These are phyloP conservation scores for Suillus fuscotomentosus DNA, from an alignment of 768 basidiomycete genomes.

Conservation along the genomic window DNA sequence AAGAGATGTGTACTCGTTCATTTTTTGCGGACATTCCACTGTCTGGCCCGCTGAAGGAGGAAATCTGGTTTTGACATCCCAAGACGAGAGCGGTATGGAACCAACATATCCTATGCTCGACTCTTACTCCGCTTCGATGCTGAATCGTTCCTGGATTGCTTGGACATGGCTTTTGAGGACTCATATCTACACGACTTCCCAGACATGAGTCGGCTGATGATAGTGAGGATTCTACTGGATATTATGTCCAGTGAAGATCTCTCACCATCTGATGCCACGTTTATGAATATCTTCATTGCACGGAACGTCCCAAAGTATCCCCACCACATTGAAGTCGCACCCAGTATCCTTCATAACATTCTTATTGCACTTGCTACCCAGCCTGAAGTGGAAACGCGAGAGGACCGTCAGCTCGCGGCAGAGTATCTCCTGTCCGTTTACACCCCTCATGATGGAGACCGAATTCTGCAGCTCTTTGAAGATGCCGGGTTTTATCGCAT, in stretches of 20 bases:
- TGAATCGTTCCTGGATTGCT: conserved; percentile 89
- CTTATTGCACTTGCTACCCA: conserved; percentile 79
- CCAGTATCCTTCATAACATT: conserved; percentile 66
- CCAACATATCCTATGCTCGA: conserved; percentile 86
- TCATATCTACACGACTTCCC: conserved; percentile 81
- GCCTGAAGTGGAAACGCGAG: conserved; percentile 71
- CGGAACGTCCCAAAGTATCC: conserved; percentile 97
- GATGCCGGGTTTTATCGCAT: conserved; percentile 90
- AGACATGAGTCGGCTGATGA: conserved; percentile 70
- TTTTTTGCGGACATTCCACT: conserved; percentile 80
- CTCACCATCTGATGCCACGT: conserved; percentile 63
- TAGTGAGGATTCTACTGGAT: conserved; percentile 84
- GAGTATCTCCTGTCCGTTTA: conserved; percentile 93
- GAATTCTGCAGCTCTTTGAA: conserved; percentile 68
- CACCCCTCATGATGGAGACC: conserved; percentile 76
- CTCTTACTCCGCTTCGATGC: conserved; percentile 85
- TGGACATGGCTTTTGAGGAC: conserved; percentile 96
- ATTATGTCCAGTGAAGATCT: conserved; percentile 57
- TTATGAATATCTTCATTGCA: conserved; percentile 94
- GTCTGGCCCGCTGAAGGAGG: conserved; percentile 81
- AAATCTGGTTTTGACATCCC: conserved; percentile 70
- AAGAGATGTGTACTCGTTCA: conserved; percentile 70
- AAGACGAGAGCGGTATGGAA: conserved; percentile 72
- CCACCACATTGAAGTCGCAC: conserved; percentile 62
- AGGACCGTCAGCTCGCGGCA: conserved; percentile 92